phyloP scores from a whole-genome alignment of 441 rosid genomes.

The Gossypium trilobum region DNA sequence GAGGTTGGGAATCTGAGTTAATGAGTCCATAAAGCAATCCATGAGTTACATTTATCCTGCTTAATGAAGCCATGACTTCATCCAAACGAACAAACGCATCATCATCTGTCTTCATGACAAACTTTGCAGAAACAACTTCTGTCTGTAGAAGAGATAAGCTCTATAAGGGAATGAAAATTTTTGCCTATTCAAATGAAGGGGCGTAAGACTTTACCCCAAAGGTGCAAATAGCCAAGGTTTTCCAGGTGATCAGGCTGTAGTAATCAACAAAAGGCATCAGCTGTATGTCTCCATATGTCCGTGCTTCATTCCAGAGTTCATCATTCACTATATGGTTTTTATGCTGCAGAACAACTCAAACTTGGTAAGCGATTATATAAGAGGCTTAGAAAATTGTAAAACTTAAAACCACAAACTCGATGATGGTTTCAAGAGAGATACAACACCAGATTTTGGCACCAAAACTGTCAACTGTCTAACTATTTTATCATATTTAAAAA shows the following conservation, averaged over 20 bases:
- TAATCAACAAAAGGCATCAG: conserved; percentile 96
- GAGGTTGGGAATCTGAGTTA: conserved; percentile 74
- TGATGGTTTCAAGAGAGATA: background rate
- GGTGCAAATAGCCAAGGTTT: conserved; percentile 90
- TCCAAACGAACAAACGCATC: conserved; percentile 93
- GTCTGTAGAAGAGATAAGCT: conserved; percentile 44
- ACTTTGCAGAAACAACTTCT: conserved; percentile 69
- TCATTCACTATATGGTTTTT: conserved; percentile 78
- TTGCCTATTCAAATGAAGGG: conserved; percentile 19
- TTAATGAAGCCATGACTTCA: conserved; percentile 65
- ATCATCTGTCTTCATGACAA: conserved; percentile 93
- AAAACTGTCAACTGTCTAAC: background rate
- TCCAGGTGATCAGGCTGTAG: conserved; percentile 91
- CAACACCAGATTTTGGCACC: background rate
- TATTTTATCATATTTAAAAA: background rate
- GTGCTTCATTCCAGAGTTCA: conserved; percentile 90
- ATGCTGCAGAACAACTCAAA: conserved; percentile 53
- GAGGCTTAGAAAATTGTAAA: background rate
- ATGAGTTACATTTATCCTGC: conserved; percentile 38
- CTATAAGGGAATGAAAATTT: conserved; percentile 20
- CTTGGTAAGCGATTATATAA: conserved; percentile 16
- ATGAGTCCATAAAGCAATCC: conserved; percentile 86
- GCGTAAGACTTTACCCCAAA: conserved; percentile 62
- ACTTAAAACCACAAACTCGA: conserved; percentile 1
- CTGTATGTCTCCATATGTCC: conserved; percentile 75